These are phyloP conservation scores for Russula brevipes DNA, from an alignment of 768 basidiomycete species.

Conservation along the genomic window DNA sequence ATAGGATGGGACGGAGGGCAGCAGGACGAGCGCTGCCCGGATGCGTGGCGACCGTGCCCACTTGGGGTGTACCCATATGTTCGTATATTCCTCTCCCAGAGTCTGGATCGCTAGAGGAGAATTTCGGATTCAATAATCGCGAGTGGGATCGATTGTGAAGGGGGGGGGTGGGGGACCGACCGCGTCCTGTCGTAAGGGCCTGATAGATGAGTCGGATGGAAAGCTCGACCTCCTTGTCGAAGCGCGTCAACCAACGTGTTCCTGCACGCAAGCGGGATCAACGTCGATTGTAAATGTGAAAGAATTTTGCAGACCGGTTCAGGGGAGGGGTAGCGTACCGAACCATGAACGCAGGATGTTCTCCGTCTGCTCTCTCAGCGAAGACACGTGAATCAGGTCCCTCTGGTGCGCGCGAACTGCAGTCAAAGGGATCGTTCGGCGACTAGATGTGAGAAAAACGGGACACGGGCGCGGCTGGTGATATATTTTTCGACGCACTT, in stretches of 20 bases:
- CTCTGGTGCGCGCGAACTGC: constrained; percentile 82
- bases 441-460: constrained; percentile 3
- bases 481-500: constrained; percentile 45
- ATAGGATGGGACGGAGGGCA: constrained; percentile 63
- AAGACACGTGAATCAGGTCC: constrained; percentile 71
- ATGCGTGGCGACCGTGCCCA: constrained; percentile 42
- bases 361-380: constrained; percentile 70
- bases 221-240: constrained; percentile 78
- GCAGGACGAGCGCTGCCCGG: constrained; percentile 54
- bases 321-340: constrained; percentile 42
- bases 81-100: constrained; percentile 88
- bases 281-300: constrained; percentile 11
- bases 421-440: constrained; percentile 8
- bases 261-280: constrained; percentile 39
- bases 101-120: constrained; percentile 60
- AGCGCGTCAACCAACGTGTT: constrained; percentile 70
- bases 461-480: neutral
- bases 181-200: constrained; percentile 68
- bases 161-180: constrained; percentile 36
- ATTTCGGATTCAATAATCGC: constrained; percentile 12
- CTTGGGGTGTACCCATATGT: constrained; percentile 53
- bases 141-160: constrained; percentile 1
- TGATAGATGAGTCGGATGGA: constrained; percentile 64
- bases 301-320: neutral
- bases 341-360: constrained; percentile 71